Conservation (phyloP, 2,329 filamentous ascomycete species). For the Samsoniella hepiali region DNA sequence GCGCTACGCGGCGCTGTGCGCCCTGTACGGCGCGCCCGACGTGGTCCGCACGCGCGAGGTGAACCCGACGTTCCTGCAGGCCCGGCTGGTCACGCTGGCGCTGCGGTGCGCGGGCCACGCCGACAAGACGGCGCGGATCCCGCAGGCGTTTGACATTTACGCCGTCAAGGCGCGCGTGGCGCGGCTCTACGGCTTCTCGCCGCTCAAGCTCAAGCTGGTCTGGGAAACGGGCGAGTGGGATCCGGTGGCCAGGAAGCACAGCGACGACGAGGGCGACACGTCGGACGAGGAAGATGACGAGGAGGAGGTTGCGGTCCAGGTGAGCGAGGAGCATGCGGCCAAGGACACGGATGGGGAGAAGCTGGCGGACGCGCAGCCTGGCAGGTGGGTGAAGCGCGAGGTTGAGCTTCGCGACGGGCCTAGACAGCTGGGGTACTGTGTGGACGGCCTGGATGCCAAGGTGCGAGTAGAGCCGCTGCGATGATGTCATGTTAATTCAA, state of each 20-base stretch:
- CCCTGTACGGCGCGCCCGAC: conserved; percentile 68
- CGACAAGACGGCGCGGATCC: conserved; percentile 52
- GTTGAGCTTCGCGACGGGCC: conserved; percentile 77
- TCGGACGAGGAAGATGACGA: conserved; percentile 48
- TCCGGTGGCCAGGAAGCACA: conserved; percentile 63
- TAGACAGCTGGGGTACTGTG: conserved; percentile 75
- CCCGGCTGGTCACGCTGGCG: conserved; percentile 66
- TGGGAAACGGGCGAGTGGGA: conserved; percentile 95
- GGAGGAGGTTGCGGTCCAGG: not conserved
- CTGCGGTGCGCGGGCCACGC: conserved; percentile 36
- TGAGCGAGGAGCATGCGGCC: conserved; percentile 11
- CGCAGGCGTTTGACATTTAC: conserved; percentile 77
- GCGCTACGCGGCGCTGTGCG: conserved; percentile 71
- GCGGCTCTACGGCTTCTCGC: conserved; percentile 62
- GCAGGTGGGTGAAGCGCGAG: conserved; percentile 71
- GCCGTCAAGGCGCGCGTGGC: conserved; percentile 75
- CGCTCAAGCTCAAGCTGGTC: conserved; percentile 63
- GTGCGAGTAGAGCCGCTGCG: conserved; percentile 62
- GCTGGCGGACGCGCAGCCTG: conserved; percentile 37
- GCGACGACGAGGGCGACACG: conserved; percentile 47
- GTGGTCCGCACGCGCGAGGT: conserved; percentile 56
- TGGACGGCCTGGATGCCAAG: conserved; percentile 68
- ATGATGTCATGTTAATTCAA: conserved; percentile 17
- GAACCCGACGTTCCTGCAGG: conserved; percentile 79
- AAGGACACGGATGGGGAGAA: conserved; percentile 26